Percentiles rank a stretch among this genome's conserved stretches.
Conservation (phyloP, 2,329 filamentous ascomycete genomes). For the Colletotrichum tofieldiae region DNA sequence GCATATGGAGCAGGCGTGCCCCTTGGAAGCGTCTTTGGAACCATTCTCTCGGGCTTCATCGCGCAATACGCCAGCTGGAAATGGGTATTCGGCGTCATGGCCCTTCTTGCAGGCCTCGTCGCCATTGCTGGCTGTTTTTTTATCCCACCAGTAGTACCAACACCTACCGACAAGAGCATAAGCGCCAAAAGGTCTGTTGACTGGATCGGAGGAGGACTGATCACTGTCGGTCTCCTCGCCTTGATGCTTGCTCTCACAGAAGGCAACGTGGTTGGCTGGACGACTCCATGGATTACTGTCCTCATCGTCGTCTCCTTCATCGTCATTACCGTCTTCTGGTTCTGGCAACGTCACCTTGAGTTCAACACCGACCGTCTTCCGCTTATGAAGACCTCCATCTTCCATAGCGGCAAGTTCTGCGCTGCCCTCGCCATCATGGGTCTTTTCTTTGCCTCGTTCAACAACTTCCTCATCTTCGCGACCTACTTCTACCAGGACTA, state of each 20-base stretch:
- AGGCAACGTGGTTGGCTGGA: conserved; percentile 80
- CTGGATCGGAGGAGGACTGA: conserved; percentile 76
- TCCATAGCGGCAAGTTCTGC: conserved; percentile 71
- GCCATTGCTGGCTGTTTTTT: conserved; percentile 71
- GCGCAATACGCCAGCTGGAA: conserved; percentile 75
- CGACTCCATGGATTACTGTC: conserved; percentile 72
- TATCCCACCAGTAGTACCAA: conserved; percentile 68
- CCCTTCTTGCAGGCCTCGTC: conserved; percentile 71
- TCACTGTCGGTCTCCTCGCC: conserved; percentile 74
- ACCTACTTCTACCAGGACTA: conserved; percentile 82
- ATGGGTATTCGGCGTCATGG: conserved; percentile 78
- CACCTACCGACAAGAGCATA: conserved; percentile 47
- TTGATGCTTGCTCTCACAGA: conserved; percentile 79
- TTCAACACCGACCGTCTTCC: conserved; percentile 65
- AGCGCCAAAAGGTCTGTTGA: conserved; percentile 68
- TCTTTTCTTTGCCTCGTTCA: conserved; percentile 78
- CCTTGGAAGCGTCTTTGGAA: conserved; percentile 76
- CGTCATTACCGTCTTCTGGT: conserved; percentile 69
- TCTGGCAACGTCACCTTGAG: conserved; percentile 75
- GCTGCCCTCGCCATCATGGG: conserved; percentile 77
- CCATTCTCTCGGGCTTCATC: conserved; percentile 75
- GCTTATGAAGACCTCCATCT: conserved; percentile 78
- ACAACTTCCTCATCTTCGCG: conserved; percentile 77
- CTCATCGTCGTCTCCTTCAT: conserved; percentile 72
- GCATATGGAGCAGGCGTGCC: conserved; percentile 76